Base-by-base conservation (phyloP, 441 rosid genomes). In the Populus hybrid region DNA sequence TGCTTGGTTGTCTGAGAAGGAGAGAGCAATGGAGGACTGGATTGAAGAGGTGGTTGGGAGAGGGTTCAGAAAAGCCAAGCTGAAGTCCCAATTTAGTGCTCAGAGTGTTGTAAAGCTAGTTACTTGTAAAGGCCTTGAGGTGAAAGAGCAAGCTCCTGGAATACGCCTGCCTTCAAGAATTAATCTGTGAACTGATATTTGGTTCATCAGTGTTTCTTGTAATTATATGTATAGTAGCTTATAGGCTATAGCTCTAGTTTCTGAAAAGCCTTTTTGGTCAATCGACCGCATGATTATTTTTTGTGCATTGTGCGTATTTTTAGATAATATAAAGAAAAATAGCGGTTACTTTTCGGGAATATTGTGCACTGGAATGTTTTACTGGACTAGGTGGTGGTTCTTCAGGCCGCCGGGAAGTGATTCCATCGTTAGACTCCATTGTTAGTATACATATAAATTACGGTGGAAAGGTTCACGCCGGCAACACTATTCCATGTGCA, bases 121-220 rank as follows among this genome's bases (percentile, higher is more conserved):
- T 26, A 64, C 83, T 35, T 82, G 85, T 24, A 80, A 79, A 66
- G 90, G 83, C 57, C 26, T 54, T 24, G n/a, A 71, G 26, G 66
- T 77, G 79, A 86, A 85, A 70, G 92, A 88, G 81, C 83, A 76
- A 36, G 86, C 82, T 46, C 54, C 86, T 2, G 88, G 81, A 21
- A 67, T 86, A 57, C 42, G 81, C 76, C 95, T 93, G 73, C 99
- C 97, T 10, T 76, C 78, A 24, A 86, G 75, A 74, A 83, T 93
- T 8, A 80, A 75, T 68, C 73, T 89, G 26, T 76, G 40, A 79
- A 70, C 71, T 87, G 71, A 81, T 61, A 35, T 76, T 74, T 75
- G 2, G 10, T 12, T 32, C 26, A n/a, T 10, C 14, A 54, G 21
- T 64, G 30, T 14, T 72, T 59, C 66, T 63, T 79, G 85, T 79